Percentiles rank a stretch among this genome's conserved stretches.
Conservation (phyloP, 176 grass and related monocot genomes). For the maize (Zea mays) region Zm-B73-REFERENCE-NAM-5.0 NC_050099.1:226788501-226789000, state of each 20-base stretch:
- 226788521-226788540: no score
- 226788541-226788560: no score
- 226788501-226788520: no score
- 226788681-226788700: conserved; percentile 38
- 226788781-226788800: conserved; percentile 47
- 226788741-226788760: conserved; percentile 25
- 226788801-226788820: conserved; percentile 61
- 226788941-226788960: no score
- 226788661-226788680: conserved; percentile 28
- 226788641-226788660: background rate
- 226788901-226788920: conserved; percentile 59
- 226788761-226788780: conserved; percentile 15
- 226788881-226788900: conserved; percentile 48
- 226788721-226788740: conserved; percentile 49
- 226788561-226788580: no score
- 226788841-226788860: conserved; percentile 52
- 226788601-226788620: no score
- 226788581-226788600: no score
- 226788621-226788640: background rate
- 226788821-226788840: conserved; percentile 53
- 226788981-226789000: no score
- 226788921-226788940: conserved; percentile 39
- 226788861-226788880: conserved; percentile 51
- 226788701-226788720: conserved; percentile 10
- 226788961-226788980: no score